Evolutionary conservation across 208 protist genomes (phyloP), one percentile per base, ranked within the genome.

Genomic region (Sergeia podlipaevii): DNA sequence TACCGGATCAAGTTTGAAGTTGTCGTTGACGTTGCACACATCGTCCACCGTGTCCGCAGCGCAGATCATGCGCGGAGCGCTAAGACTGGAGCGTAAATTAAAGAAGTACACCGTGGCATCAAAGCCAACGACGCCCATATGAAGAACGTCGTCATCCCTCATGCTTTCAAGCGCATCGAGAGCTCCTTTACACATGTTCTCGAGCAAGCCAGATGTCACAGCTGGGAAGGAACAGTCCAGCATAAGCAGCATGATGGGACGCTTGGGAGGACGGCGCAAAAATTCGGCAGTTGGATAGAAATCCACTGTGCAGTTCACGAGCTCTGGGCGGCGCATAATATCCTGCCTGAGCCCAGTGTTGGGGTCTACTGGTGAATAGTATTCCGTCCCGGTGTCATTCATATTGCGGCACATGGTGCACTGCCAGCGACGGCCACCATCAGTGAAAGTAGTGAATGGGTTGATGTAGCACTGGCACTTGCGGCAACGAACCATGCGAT

Each of bases 391-490:
- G 30, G 85, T 84, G n/a, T 97, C 95, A 76, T 99, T 98, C 4
- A 95, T 21, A 15, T 88, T 42, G 27, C 66, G 64, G 77, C 98
- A 99, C 26, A 99, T 37, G 53, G 93, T 97, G 77, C 98, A 99
- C 60, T 86, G 76, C 96, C 96, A 99, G 39, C 83, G 70, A 3
- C 76, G 60, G 21, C 97, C 97, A 37, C 65, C 61, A 55, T 99
- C 93, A 29, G 87, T 72, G 53, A 97, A 99, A 2, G 62, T 77
- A 23, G 97, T 97, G 76, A 97, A 99, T 39, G 98, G 97, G 74
- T 99, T 99, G 47, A 99, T 98, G 75, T 99, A 99, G 27, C 90
- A 82, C 39, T 78, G 78, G 70, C 98, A 99, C 46, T 65, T 68
- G 23, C 72, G 60, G 72, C 89, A 95, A 10, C 89, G 80, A 11